A percentile compares a stretch with the other conserved stretches of the same genome.
phyloP scores from a whole-genome alignment of 495 filamentous ascomycete genomes.

The Xylaria grammica region DNA sequence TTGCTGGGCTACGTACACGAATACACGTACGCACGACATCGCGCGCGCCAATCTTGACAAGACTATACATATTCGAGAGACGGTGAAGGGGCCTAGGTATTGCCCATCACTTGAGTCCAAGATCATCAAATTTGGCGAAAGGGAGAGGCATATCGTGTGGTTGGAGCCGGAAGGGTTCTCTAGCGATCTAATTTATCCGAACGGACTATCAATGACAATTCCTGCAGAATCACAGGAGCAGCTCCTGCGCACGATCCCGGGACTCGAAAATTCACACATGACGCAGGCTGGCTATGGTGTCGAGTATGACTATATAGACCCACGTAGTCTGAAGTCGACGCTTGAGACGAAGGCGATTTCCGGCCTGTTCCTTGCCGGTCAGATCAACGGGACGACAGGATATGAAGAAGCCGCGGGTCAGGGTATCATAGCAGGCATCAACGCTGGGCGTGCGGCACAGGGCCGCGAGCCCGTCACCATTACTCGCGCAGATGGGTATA shows the following conservation, averaged over 20 bases:
- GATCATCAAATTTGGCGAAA: constrained; percentile 82
- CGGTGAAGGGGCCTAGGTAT: constrained; percentile 91
- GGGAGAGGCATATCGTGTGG: constrained; percentile 87
- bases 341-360: constrained; percentile 92
- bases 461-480: constrained; percentile 67
- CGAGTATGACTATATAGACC: constrained; percentile 98
- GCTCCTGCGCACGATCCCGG: constrained; percentile 81
- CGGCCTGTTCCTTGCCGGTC: constrained; percentile 91
- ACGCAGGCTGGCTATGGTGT: constrained; percentile 96
- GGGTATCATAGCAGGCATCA: constrained; percentile 90
- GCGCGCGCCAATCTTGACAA: constrained; percentile 87
- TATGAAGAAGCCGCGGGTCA: constrained; percentile 98
- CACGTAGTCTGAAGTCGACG: constrained; percentile 80
- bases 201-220: constrained; percentile 96
- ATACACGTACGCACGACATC: constrained; percentile 79
- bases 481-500: constrained; percentile 88
- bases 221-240: constrained; percentile 83
- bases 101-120: constrained; percentile 97
- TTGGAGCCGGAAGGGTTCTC: constrained; percentile 95
- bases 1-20: constrained; percentile 86
- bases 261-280: constrained; percentile 90
- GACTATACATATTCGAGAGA: constrained; percentile 94
- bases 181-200: constrained; percentile 91
- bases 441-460: constrained; percentile 82
- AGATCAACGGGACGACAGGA: constrained; percentile 97